Conservation (phyloP, 2,329 filamentous ascomycete genomes). For the Fusarium sp. region DNA sequence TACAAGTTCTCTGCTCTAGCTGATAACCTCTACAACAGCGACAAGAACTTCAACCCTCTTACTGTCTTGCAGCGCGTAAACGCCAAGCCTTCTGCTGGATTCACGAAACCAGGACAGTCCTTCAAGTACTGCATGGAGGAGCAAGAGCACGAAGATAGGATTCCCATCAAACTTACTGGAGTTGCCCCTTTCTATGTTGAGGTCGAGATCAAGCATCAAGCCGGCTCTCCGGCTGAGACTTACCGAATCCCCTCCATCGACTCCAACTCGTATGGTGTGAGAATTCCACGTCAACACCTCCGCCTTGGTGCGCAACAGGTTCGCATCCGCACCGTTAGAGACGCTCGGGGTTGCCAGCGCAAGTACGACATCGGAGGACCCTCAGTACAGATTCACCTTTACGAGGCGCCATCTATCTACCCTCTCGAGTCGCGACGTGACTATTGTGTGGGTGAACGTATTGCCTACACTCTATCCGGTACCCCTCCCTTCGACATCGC, state of each 20-base stretch:
- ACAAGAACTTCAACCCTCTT: slow-evolving; percentile 75
- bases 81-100: slow-evolving; percentile 83
- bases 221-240: slow-evolving; percentile 81
- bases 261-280: slow-evolving; percentile 79
- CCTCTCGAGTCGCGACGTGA: slow-evolving; percentile 86
- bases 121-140: slow-evolving; percentile 97
- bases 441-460: slow-evolving; percentile 95
- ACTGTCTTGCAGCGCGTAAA: slow-evolving; percentile 86
- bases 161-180: slow-evolving; percentile 87
- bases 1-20: slow-evolving; percentile 88
- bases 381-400: slow-evolving; percentile 90
- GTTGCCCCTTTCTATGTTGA: slow-evolving; percentile 90
- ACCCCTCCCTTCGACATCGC: slow-evolving; percentile 92
- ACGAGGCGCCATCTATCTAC: slow-evolving; percentile 91
- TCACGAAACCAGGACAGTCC: slow-evolving; percentile 87
- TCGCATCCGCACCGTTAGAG: slow-evolving; percentile 89
- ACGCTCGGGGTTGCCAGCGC: slow-evolving; percentile 87
- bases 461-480: slow-evolving; percentile 91
- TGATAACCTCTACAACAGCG: slow-evolving; percentile 87
- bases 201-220: slow-evolving; percentile 92
- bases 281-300: slow-evolving; percentile 86
- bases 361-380: slow-evolving; percentile 78
- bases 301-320: slow-evolving; percentile 91
- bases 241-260: slow-evolving; percentile 86
- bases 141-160: slow-evolving; percentile 83